These are phyloP conservation scores for Drechmeria coniospora DNA, from an alignment of 2,329 filamentous ascomycete genomes.

Conservation along the genomic window DNA sequence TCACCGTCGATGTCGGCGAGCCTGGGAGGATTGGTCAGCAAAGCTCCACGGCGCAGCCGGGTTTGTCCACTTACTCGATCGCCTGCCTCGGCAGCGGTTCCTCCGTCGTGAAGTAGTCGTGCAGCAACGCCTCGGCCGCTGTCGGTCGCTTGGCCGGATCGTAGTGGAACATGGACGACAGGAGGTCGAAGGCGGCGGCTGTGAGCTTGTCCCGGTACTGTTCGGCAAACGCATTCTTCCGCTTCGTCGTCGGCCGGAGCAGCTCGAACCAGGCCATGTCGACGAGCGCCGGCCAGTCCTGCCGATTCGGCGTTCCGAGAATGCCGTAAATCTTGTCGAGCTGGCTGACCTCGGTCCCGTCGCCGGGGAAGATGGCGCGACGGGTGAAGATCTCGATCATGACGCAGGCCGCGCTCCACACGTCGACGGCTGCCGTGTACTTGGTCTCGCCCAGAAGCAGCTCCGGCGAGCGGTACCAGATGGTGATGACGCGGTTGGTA, in stretches of 20 bases:
- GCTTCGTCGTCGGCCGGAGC: conserved; percentile 60
- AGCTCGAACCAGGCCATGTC: conserved; percentile 97
- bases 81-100: conserved; percentile 64
- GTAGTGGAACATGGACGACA: conserved; percentile 74
- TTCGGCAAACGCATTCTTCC: conserved; percentile 62
- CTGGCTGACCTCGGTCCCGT: conserved; percentile 90
- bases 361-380: conserved; percentile 86
- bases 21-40: conserved; percentile 25
- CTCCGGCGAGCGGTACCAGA: conserved; percentile 91
- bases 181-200: conserved; percentile 66
- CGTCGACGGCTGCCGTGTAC: conserved; percentile 79
- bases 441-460: conserved; percentile 80
- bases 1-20: conserved; percentile 74
- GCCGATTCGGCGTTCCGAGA: conserved; percentile 71
- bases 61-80: conserved; percentile 48
- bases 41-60: too few relatives aligned
- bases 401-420: conserved; percentile 96
- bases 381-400: conserved; percentile 93
- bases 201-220: conserved; percentile 68
- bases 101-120: conserved; percentile 78
- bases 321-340: conserved; percentile 93
- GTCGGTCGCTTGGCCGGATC: conserved; percentile 73
- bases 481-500: conserved; percentile 96
- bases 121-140: conserved; percentile 68
- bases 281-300: conserved; percentile 77